Evolutionary conservation across 2,329 filamentous ascomycete species (phyloP), one percentile per base, ranked within the genome.

Genomic region (Fusarium tuaranense): DNA sequence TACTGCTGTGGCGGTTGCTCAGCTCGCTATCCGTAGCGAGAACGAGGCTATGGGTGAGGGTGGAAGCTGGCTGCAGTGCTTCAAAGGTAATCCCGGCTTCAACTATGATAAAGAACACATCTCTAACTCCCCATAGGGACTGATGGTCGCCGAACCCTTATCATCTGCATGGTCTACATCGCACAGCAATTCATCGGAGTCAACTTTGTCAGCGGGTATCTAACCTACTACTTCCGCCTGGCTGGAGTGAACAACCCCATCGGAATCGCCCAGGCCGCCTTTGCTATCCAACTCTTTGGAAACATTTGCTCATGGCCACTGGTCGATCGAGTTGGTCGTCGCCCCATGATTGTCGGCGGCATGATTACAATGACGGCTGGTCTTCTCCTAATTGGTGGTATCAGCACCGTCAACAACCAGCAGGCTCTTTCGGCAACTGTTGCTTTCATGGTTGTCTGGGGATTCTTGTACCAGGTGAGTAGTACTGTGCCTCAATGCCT

Each of bases 371-470:
- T 81, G 70, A 78, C 77, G 9, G 67, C 67, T 7, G 74, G 76
- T 6, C 72, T 81, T 16, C 73, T 81, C 14, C 68, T 81, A 30
- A 80, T 81, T 16, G 80, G 80, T 4, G 78, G 79, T 18, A 76
- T 80, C 39, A 80, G 78, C 60, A 81, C 76, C 16, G 65, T 77
- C 27, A 63, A 74, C 22, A 76, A 39, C 32, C 62, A 63, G 34
- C 32, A 70, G 7, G 67, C 77, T 12, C 74, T 81, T 18, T 61
- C 65, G 3, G 73, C 78, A 4, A 79, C 75, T 5, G 79, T 80
- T 14, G 72, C 78, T 1, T 78, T 80, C 41, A 81, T 80, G 77
- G 67, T 70, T 4, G 64, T 80, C 13, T 79, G 78, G 77, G 78
- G 74, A 14, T 78, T 77, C 66, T 63, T 79, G 30, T 80, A 81